Evolutionary conservation across 148 eudicot species (phyloP).

Genomic region (Diospyros lotus): DNA sequence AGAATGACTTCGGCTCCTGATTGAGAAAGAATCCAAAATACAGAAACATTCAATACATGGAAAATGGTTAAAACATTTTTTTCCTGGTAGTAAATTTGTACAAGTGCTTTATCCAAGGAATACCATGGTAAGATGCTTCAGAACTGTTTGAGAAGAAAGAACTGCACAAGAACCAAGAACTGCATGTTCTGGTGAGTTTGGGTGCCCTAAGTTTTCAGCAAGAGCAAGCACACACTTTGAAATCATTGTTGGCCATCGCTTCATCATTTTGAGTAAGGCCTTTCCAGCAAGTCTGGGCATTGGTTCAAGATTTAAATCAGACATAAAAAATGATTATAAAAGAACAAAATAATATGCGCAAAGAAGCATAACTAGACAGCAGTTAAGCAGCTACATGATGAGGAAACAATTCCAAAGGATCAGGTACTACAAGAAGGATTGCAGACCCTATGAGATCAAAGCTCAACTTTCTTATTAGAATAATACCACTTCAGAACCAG

Average conservation of each 20-base stretch:
- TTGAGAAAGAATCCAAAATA: constrained; percentile 13
- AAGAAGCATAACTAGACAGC: background rate
- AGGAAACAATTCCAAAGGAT: constrained; percentile 2
- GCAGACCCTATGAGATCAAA: background rate
- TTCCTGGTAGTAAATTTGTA: background rate
- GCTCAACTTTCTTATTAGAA: background rate
- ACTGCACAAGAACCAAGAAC: constrained; percentile 95
- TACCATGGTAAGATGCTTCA: constrained; percentile 85
- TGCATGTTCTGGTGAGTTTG: constrained; percentile 69
- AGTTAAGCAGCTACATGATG: background rate
- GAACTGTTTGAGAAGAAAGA: constrained; percentile 73
- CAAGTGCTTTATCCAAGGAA: constrained; percentile 15
- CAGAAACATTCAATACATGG: constrained; percentile 5
- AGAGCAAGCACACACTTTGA: constrained; percentile 66
- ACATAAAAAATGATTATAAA: background rate
- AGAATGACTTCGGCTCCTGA: constrained; percentile 78
- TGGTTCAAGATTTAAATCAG: constrained; percentile 16
- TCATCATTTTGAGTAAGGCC: constrained; percentile 78
- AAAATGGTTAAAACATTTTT: constrained; percentile 1
- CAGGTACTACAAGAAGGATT: background rate
- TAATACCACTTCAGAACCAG: background rate
- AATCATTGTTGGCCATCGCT: constrained; percentile 89
- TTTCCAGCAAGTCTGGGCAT: constrained; percentile 79
- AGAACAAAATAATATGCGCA: background rate
- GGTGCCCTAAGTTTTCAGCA: constrained; percentile 56